These are phyloP conservation scores for Nakaseomyces sp. DNA, from an alignment of 1,139 yeast genomes.

Conservation along the genomic window DNA sequence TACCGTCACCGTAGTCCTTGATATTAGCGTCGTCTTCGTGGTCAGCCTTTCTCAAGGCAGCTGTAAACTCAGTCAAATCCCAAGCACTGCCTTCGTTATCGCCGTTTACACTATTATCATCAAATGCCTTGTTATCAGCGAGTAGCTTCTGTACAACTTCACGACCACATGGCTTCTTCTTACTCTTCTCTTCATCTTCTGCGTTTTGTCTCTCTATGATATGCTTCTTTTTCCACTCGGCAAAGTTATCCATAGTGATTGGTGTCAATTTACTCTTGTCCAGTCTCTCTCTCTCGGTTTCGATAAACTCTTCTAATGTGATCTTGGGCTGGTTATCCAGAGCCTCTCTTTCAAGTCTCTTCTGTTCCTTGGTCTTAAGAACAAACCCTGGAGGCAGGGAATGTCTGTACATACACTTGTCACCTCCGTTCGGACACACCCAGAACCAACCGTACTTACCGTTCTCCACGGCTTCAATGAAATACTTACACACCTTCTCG, in stretches of 20 bases:
- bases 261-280: conserved; percentile 78
- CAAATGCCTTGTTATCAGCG: conserved; percentile 44
- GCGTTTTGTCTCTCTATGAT: conserved; percentile 52
- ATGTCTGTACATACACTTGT: conserved; percentile 88
- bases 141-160: conserved; percentile 72
- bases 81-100: conserved; percentile 50
- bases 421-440: conserved; percentile 94
- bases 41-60: conserved; percentile 25
- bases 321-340: conserved; percentile 81
- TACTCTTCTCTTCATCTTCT: conserved; percentile 43
- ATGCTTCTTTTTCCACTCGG: conserved; percentile 73
- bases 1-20: conserved; percentile 38
- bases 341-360: conserved; percentile 79
- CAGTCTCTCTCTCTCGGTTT: conserved; percentile 80
- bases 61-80: conserved; percentile 51
- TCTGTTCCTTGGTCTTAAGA: conserved; percentile 92
- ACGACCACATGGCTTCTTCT: conserved; percentile 59
- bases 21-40: conserved; percentile 25
- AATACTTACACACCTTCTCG: conserved; percentile 86
- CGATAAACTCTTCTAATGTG: conserved; percentile 91
- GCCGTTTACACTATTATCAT: conserved; percentile 34
- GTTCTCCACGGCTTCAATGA: conserved; percentile 94
- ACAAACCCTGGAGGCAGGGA: conserved; percentile 97
- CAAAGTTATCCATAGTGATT: conserved; percentile 75
- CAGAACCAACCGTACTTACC: conserved; percentile 99